phyloP scores from a whole-genome alignment of 169 alveolate species.

The Haemoproteus tartakovskyi region DNA sequence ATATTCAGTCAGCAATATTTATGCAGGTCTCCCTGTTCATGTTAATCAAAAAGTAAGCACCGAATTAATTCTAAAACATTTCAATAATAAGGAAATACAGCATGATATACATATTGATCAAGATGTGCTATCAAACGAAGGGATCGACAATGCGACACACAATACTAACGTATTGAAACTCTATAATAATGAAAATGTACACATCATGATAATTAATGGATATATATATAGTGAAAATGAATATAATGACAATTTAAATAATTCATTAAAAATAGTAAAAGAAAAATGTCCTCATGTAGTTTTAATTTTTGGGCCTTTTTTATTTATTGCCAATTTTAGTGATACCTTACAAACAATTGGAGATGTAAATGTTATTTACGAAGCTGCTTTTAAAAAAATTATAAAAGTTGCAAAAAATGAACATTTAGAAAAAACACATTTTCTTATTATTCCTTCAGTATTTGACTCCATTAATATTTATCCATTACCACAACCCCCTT shows the following conservation, averaged over 20 bases:
- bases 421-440: conserved; percentile 58
- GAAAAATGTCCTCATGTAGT: conserved; percentile 65
- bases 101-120: conserved; percentile 22
- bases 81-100: conserved; percentile 53
- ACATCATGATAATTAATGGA: conserved; percentile 62
- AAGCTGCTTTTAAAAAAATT: conserved; percentile 47
- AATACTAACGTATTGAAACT: conserved; percentile 28
- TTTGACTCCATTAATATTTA: conserved; percentile 59
- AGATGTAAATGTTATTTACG: conserved; percentile 56
- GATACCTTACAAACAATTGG: conserved; percentile 66
- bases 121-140: too few species aligned
- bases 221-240: conserved; percentile 48
- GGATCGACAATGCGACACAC: too few species aligned
- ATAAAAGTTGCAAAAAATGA: conserved; percentile 63
- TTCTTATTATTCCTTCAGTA: conserved; percentile 53
- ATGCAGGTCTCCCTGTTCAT: conserved; percentile 65
- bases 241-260: conserved; percentile 39
- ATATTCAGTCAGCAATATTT: conserved; percentile 41
- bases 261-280: conserved; percentile 47
- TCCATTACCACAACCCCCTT: conserved; percentile 66
- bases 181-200: conserved; percentile 61
- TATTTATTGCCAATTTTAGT: conserved; percentile 62
- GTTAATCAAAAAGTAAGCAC: conserved; percentile 27
- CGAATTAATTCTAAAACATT: conserved; percentile 47
- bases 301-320: conserved; percentile 65